Conservation (phyloP, 2,329 filamentous ascomycete genomes). For the Ophiostoma himal-ulmi region DNA sequence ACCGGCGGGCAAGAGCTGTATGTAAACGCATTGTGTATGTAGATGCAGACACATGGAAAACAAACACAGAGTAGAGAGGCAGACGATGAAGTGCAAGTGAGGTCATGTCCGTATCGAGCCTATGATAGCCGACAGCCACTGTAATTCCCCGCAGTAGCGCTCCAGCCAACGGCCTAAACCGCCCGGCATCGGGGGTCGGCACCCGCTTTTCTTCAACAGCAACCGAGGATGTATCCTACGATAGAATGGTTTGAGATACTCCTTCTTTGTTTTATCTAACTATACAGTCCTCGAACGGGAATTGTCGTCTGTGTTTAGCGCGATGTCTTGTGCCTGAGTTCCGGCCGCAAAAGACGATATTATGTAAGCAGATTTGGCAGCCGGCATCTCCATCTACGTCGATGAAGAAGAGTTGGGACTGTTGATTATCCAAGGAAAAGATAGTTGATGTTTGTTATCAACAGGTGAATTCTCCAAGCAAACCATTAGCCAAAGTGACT, state of each 20-base stretch:
- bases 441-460: too few relatives aligned
- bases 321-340: too few relatives aligned
- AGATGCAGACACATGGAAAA: neutral
- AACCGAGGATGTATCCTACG: neutral
- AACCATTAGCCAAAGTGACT: neutral
- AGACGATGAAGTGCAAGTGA: neutral
- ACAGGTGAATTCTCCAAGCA: neutral
- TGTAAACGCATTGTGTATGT: neutral
- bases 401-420: too few relatives aligned
- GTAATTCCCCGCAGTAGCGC: conserved; percentile 1
- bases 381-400: neutral
- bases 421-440: too few relatives aligned
- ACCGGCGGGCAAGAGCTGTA: neutral
- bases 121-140: neutral
- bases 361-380: neutral
- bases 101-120: neutral
- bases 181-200: conserved; percentile 8
- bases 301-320: too few relatives aligned
- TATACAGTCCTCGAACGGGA: too few relatives aligned
- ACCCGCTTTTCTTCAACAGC: conserved; percentile 10
- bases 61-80: neutral
- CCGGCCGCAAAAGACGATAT: neutral
- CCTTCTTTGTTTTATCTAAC: too few relatives aligned
- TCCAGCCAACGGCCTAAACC: neutral
- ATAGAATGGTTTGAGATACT: neutral